Conservation (phyloP, 495 filamentous ascomycete genomes). For the Lophiotrema nucula region DNA sequence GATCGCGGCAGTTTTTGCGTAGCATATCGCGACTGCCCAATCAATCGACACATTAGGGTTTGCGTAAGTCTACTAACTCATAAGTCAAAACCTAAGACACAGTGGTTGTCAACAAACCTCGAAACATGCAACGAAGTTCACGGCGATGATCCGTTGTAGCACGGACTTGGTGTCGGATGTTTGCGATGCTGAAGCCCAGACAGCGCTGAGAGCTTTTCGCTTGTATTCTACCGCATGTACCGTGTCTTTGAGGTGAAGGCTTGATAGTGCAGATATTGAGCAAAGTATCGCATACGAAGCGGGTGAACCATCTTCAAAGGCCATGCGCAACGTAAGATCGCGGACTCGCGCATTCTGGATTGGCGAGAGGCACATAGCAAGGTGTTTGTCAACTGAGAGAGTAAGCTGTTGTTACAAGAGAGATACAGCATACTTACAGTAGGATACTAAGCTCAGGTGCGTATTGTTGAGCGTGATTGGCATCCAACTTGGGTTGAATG, state of each 20-base stretch:
- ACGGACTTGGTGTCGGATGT: not conserved
- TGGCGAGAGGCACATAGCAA: too few relatives aligned
- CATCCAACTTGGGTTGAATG: not conserved
- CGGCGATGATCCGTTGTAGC: slow-evolving; percentile 9
- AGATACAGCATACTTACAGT: too few relatives aligned
- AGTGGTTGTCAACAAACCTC: not conserved
- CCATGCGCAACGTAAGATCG: not conserved
- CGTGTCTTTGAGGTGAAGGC: not conserved
- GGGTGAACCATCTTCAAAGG: not conserved
- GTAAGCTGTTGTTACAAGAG: too few relatives aligned
- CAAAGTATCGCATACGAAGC: slow-evolving; percentile 5
- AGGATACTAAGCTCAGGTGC: not conserved
- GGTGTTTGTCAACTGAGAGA: too few relatives aligned
- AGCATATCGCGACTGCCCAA: slow-evolving; percentile 1
- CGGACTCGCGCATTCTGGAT: not conserved
- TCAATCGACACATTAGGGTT: not conserved
- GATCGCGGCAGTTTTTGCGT: not conserved
- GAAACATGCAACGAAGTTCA: not conserved
- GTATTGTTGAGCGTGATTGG: not conserved
- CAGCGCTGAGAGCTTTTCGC: not conserved
- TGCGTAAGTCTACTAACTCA: not conserved
- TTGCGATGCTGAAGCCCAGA: not conserved
- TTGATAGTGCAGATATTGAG: slow-evolving; percentile 6
- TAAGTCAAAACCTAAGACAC: too few relatives aligned
- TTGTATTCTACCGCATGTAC: slow-evolving; percentile 3